Percentiles rank a stretch among this genome's conserved stretches.
Evolutionary conservation across 2,329 filamentous ascomycete species (phyloP).

Genomic region (Uncinocarpus reesii): DNA sequence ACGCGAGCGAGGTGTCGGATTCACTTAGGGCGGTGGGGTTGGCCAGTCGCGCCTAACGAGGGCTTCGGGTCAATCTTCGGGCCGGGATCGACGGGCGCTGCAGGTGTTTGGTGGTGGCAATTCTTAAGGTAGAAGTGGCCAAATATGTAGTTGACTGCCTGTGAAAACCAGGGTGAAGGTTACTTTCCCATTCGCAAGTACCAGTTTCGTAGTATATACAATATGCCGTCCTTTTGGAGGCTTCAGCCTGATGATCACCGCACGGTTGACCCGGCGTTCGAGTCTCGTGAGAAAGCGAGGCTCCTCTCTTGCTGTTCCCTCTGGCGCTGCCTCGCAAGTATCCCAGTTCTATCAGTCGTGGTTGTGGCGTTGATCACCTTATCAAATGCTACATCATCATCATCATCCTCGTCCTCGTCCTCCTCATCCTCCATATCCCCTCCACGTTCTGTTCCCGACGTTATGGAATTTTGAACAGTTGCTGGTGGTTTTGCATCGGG

Average conservation of each 20-base stretch:
- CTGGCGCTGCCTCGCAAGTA: slow-evolving; percentile 50
- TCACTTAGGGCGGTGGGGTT: slow-evolving; percentile 1
- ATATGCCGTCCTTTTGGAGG: neutral
- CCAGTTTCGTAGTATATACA: slow-evolving; percentile 1
- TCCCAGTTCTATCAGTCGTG: slow-evolving; percentile 74
- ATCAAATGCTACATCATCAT: slow-evolving; percentile 68
- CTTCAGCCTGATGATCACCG: neutral
- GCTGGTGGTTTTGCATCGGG: slow-evolving; percentile 49
- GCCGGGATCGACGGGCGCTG: neutral
- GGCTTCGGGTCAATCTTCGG: slow-evolving; percentile 2
- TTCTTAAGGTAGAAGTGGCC: neutral
- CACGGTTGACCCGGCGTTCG: neutral
- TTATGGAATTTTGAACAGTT: slow-evolving; percentile 52
- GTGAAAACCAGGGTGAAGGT: neutral
- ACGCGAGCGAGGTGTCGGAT: slow-evolving; percentile 5
- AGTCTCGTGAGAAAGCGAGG: neutral
- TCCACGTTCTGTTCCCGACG: slow-evolving; percentile 20
- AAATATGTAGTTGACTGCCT: neutral
- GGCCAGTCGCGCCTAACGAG: neutral
- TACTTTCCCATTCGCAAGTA: neutral
- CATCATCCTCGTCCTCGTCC: slow-evolving; percentile 53
- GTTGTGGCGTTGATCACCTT: slow-evolving; percentile 86
- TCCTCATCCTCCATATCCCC: slow-evolving; percentile 51
- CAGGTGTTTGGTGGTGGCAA: too few species aligned
- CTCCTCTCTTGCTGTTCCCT: slow-evolving; percentile 21